phyloP scores from a whole-genome alignment of 805 yeast species.

The Myxozyma monticola region DNA sequence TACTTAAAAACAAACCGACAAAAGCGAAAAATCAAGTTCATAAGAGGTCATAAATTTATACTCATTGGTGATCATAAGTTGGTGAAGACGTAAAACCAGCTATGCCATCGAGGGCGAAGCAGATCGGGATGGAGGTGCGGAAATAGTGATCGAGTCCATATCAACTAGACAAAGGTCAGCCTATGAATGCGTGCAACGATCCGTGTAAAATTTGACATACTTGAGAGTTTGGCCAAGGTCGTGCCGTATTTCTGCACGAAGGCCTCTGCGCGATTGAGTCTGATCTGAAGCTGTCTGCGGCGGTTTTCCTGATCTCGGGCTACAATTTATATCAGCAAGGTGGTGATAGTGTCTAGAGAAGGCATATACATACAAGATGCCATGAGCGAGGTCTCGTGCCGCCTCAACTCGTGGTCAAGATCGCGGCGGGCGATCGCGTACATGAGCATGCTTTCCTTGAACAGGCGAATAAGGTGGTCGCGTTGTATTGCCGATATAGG shows the following conservation, averaged over 20 bases:
- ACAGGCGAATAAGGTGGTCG: conserved; percentile 12
- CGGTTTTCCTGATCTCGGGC: neutral
- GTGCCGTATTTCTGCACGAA: conserved; percentile 13
- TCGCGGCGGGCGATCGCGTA: conserved; percentile 4
- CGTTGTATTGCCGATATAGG: conserved; percentile 1
- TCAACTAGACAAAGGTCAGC: conserved; percentile 6
- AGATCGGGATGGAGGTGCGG: conserved; percentile 15
- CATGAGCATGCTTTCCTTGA: conserved; percentile 16
- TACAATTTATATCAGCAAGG: neutral
- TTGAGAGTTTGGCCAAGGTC: conserved; percentile 8
- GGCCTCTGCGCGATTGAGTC: conserved; percentile 18
- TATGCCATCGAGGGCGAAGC: too few relatives aligned
- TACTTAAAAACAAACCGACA: too few relatives aligned
- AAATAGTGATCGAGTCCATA: conserved; percentile 3
- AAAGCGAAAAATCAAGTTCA: too few relatives aligned
- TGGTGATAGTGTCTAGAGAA: neutral
- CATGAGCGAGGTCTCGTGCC: neutral
- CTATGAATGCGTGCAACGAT: neutral
- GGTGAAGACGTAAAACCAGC: too few relatives aligned
- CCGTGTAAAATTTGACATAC: neutral
- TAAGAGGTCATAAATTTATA: too few relatives aligned
- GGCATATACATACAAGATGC: neutral
- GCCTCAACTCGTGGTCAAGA: conserved; percentile 9
- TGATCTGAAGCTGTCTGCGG: conserved; percentile 10
- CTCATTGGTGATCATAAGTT: too few relatives aligned